Percentiles rank a stretch among this genome's conserved stretches.
Conservation (phyloP, 2,329 filamentous ascomycete species). For the Fusarium nisikadoi region DNA sequence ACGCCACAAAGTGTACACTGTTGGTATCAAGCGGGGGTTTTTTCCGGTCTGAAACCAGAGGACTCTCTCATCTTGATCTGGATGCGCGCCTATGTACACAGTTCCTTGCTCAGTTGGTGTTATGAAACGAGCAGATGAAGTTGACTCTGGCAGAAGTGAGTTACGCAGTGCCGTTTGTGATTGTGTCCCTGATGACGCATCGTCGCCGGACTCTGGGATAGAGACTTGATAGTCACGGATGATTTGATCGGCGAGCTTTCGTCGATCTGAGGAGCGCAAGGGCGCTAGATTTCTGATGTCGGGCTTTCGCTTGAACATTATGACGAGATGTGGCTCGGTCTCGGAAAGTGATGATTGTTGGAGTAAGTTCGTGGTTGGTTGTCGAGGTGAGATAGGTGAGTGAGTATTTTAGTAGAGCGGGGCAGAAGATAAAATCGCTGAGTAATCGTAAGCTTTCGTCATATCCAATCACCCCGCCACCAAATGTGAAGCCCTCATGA, state of each 20-base stretch:
- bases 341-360: no score
- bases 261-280: slow-evolving; percentile 38
- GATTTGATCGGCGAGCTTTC: slow-evolving; percentile 39
- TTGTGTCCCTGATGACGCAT: slow-evolving; percentile 28
- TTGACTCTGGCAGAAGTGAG: slow-evolving; percentile 38
- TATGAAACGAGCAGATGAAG: slow-evolving; percentile 38
- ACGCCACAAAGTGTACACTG: slow-evolving; percentile 39
- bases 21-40: slow-evolving; percentile 37
- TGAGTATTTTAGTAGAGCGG: slow-evolving; percentile 15
- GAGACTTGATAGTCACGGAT: slow-evolving; percentile 39
- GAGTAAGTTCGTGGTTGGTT: background rate
- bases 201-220: slow-evolving; percentile 19
- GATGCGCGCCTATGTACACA: slow-evolving; percentile 34
- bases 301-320: slow-evolving; percentile 40
- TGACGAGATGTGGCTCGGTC: background rate
- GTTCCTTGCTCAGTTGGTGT: slow-evolving; percentile 33
- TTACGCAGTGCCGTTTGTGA: slow-evolving; percentile 31
- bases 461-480: background rate
- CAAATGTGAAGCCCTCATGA: background rate
- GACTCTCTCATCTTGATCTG: slow-evolving; percentile 35
- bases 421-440: slow-evolving; percentile 2
- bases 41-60: slow-evolving; percentile 41
- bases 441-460: slow-evolving; percentile 24
- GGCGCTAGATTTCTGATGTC: slow-evolving; percentile 40
- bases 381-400: background rate